Evolutionary conservation across 2,329 filamentous ascomycete species (phyloP).

Genomic region (Cyanodermella asteris): DNA sequence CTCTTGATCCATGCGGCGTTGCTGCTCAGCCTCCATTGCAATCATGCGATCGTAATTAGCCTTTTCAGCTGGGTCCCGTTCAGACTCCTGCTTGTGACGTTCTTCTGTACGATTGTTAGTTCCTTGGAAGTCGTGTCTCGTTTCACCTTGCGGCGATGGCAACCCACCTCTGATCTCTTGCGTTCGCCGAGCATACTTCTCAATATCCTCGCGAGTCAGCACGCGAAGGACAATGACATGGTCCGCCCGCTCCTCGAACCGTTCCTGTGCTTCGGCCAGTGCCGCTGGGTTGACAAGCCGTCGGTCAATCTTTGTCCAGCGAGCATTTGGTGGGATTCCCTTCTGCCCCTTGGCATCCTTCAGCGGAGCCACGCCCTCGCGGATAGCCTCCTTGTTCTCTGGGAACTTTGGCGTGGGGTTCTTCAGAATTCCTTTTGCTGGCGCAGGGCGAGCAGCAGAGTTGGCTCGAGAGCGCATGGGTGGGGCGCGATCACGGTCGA

Average conservation of each 20-base stretch:
- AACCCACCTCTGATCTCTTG: conserved; percentile 44
- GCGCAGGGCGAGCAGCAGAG: conserved; percentile 43
- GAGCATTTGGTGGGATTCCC: conserved; percentile 54
- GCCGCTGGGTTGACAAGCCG: conserved; percentile 78
- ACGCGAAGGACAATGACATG: conserved; percentile 86
- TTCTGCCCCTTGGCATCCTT: conserved; percentile 67
- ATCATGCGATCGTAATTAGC: no score
- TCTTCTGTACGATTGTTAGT: no score
- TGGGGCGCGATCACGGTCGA: conserved; percentile 1
- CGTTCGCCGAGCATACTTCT: conserved; percentile 64
- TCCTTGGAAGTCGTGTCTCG: no score
- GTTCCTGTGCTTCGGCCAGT: conserved; percentile 64
- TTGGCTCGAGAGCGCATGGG: conserved; percentile 47
- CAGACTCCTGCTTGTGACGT: no score
- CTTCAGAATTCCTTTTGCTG: conserved; percentile 67
- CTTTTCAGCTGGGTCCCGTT: no score
- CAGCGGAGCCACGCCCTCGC: conserved; percentile 82
- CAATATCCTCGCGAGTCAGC: conserved; percentile 70
- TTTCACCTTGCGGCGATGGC: neutral
- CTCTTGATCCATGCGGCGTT: no score
- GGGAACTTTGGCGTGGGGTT: conserved; percentile 64
- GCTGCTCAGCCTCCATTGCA: no score
- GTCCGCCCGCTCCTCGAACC: conserved; percentile 78
- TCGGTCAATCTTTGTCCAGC: conserved; percentile 85
- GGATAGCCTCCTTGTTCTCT: conserved; percentile 59